Evolutionary conservation across 345 rosid genomes (phyloP), one percentile per base, ranked within the genome.

Genomic region (Populus tremula): DNA sequence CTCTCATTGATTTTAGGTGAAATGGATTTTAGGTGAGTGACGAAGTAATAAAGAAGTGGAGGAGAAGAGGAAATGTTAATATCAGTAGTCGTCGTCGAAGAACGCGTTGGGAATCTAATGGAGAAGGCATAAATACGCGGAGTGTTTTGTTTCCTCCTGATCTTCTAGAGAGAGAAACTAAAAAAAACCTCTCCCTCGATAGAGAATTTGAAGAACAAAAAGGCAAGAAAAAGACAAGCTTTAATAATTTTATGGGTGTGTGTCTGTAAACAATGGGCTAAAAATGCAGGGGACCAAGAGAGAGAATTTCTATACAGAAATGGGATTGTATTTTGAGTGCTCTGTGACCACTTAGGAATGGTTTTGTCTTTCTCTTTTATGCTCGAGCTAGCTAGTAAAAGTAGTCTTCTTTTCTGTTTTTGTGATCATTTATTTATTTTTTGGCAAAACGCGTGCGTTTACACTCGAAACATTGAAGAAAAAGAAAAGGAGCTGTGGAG

Each of bases 1-100:
- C 89, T 53, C 82, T 86, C 98, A 92, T 93, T 75, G 64, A 23
- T 59, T 59, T 23, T 33, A 33, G 29, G 29, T 3, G 64, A 23
- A 10, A 23, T 9, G 27, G 64, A 23, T n/a, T 59, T 59, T 59
- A 23, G 13, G 64, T 23, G 64, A 23, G 64, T 23, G 64, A 4
- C 11, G 29, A 59, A 23, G 64, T 23, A 2, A 8, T 59, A 23
- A 59, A n/a, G 6, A 59, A 9, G 64, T 4, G 64, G 29, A 59
- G 74, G 27, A 29, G 76, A 70, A 23, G 72, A 74, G 71, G 79
- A 7, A 81, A 67, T 79, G 78, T 78, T 35, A 73, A 63, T 39
- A 21, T 50, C 11, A 56, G 45, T 8, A 10, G 76, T 65, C 81
- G 56, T 39, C 29, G 16, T 59, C 64, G 27, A 59, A 59, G 36